Evolutionary conservation across 495 filamentous ascomycete genomes (phyloP), one percentile per base, ranked within the genome.

Genomic region (Cercophora sp.): DNA sequence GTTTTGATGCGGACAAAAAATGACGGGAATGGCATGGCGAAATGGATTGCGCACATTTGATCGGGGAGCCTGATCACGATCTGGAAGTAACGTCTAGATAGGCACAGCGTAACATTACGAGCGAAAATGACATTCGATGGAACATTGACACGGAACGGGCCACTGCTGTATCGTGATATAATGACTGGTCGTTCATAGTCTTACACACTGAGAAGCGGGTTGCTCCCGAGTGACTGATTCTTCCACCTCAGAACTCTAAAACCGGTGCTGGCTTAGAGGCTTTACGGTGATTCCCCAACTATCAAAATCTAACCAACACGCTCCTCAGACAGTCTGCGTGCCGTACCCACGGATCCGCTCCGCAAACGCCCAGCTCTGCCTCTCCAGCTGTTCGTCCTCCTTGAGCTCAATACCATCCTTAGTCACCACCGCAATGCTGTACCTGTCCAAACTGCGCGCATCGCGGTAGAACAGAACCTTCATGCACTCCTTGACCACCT

Each of bases 381-480:
- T 68, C 75, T 80, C 78, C 40, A 81, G 69, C 68, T 78, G 73
- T 74, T 94, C 87, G 62, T 86, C 74, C 73, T 92, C 81, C 70
- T 82, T 84, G 63, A 96, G 61, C 58, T 96, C 88, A 59, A 96
- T 83, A 24, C 86, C 86, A 23, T 89, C 87, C 69, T 86, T 83
- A 36, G 89, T 91, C 44, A 98, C 79, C 23, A 96, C 79, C 11
- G 91, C 91, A 67, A 98, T 85, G 47, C 87, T 89, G 70, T 96
- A 98, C 66, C 84, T 78, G 70, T 96, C 89, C 67, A 91, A 69
- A 76, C 88, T 93, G 63, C 93, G 83, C 6, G 93, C 93, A 75
- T 98, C 93, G 56, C 93, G 80, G 76, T 98, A 98, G 77, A 90
- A 98, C 50, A 98, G 78, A 51, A 97, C 91, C 79, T 97, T 97